Conservation (phyloP, 225 moss, liverwort and hornwort species). For the Lunularia cruciata region DNA sequence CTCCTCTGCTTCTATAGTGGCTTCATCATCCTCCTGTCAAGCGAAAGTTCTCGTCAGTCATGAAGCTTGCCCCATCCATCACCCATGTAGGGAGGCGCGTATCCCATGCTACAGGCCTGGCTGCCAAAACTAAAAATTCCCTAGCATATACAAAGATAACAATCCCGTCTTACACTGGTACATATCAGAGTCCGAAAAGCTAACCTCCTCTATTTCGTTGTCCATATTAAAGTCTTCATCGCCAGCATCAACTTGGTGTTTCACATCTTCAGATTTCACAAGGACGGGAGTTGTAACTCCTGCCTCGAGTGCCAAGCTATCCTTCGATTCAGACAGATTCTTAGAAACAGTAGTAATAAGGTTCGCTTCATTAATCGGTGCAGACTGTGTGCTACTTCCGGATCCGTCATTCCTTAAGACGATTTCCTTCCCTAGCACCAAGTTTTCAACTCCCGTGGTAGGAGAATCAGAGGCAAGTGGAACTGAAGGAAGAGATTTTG, state of each 20-base stretch:
- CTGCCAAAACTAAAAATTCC: too few species aligned
- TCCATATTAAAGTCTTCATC: conserved; percentile 71
- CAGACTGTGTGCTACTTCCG: background rate
- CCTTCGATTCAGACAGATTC: background rate
- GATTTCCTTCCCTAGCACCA: background rate
- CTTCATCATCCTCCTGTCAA: conserved; percentile 86
- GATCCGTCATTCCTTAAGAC: background rate
- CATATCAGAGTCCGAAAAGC: background rate
- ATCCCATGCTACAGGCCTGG: too few species aligned
- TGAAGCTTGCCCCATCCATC: too few species aligned
- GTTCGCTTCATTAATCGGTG: background rate
- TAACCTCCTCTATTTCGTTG: conserved; percentile 68
- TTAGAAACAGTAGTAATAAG: background rate
- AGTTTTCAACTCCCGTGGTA: conserved; percentile 21
- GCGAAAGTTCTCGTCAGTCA: too few species aligned
- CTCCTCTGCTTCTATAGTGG: conserved; percentile 84
- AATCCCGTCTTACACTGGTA: too few species aligned
- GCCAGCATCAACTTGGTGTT: conserved; percentile 48
- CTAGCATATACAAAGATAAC: too few species aligned
- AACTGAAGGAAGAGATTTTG: conserved; percentile 42
- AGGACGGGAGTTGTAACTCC: background rate
- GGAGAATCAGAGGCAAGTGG: conserved; percentile 21
- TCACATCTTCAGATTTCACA: conserved; percentile 13
- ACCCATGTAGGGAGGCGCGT: too few species aligned
- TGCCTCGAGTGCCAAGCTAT: background rate